These are phyloP conservation scores for Hypoxylon sp. DNA, from an alignment of 2,329 filamentous ascomycete genomes.

Conservation along the genomic window DNA sequence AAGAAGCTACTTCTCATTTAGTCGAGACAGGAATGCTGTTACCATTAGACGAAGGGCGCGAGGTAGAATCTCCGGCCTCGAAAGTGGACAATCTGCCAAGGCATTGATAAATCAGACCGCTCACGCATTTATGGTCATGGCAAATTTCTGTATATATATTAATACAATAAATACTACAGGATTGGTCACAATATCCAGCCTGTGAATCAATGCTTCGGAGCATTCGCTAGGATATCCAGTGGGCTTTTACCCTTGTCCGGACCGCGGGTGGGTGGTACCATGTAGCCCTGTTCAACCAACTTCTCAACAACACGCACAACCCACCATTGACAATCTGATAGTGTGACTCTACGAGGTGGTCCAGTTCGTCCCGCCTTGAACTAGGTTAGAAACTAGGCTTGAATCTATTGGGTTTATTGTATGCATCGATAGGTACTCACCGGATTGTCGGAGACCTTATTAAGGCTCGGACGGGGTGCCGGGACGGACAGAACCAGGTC, in stretches of 20 bases:
- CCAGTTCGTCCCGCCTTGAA: neutral
- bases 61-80: conserved; percentile 5
- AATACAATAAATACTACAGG: neutral
- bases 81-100: conserved; percentile 22
- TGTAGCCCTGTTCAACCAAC: conserved; percentile 1
- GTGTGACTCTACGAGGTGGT: conserved; percentile 12
- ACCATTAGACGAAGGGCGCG: conserved; percentile 21
- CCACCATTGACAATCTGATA: conserved; percentile 17
- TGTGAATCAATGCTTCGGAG: neutral
- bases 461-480: neutral
- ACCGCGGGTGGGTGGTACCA: neutral
- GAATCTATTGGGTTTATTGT: neutral
- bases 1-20: conserved; percentile 32
- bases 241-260: neutral
- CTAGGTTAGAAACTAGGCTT: neutral
- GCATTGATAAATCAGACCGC: conserved; percentile 12
- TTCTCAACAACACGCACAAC: conserved; percentile 15
- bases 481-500: neutral
- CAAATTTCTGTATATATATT: neutral
- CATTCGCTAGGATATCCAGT: neutral
- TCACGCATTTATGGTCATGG: too few relatives aligned
- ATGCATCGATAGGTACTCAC: neutral
- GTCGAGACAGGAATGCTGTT: conserved; percentile 28
- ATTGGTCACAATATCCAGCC: neutral
- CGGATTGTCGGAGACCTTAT: neutral